Evolutionary conservation across 495 filamentous ascomycete species (phyloP), one percentile per base, ranked within the genome.

Genomic region (Tuber borchii): DNA sequence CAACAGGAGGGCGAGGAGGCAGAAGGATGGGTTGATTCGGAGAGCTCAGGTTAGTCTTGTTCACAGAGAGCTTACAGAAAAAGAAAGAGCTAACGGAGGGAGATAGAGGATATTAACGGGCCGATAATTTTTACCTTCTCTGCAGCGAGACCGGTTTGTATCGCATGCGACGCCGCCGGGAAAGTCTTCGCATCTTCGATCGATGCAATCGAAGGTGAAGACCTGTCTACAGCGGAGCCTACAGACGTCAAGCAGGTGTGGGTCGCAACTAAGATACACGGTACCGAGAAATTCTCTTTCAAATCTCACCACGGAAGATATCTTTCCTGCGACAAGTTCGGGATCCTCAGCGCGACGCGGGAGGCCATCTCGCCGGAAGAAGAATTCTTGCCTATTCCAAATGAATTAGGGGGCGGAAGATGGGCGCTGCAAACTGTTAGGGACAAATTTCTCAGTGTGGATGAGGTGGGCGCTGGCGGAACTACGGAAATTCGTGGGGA

Each of bases 171-270:
- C 83, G 89, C 90, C 46, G 91, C 89, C 74, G 95, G 95, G 74
- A 91, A 90, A 75, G 90, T 97, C 16, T 98, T 95, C 81, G 87
- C 92, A 2, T 90, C 90, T 74, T 85, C 87, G 39, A 85, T 98
- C 51, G 92, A 94, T 85, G 96, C 97, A 82, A 90, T 97, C 37
- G 85, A 95, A 68, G 93, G 95, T 73, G 89, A 87, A 34, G 90
- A 95, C 84, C 89, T 92, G 7, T 76, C 85, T 22, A 96, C 90
- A 6, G 93, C 95, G 45, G 95, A 97, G 84, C 95, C 95, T 70
- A 93, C 97, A 80, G 93, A 97, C 84, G 93, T 98, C 34, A 87
- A 94, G 76, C 94, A 97, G 85, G 95, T 99, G 31, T 98, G 94
- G 94, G 88, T 97, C 73, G 94, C 93, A 73, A 97, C 92, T 77